Evolutionary conservation across 495 filamentous ascomycete genomes (phyloP).

Genomic region (Penicillium lagena): DNA sequence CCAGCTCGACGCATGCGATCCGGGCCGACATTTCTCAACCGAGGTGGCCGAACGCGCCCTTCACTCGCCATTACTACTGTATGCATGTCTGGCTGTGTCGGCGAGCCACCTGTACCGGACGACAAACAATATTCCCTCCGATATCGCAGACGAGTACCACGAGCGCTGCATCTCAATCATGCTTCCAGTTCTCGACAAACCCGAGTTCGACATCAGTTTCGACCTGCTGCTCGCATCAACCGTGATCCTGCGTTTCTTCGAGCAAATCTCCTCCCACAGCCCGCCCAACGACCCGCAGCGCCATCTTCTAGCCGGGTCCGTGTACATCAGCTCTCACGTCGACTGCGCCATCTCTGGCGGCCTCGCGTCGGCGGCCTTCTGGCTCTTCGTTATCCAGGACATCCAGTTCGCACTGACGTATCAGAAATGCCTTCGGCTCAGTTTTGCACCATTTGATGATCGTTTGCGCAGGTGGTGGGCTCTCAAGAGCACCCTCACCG

Average conservation of each 20-base stretch:
- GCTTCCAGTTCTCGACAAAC: conserved; percentile 29
- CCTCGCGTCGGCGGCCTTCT: conserved; percentile 35
- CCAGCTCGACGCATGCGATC: conserved; percentile 35
- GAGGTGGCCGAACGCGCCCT: conserved; percentile 30
- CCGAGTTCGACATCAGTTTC: conserved; percentile 27
- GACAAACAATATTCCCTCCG: conserved; percentile 22
- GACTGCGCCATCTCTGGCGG: conserved; percentile 33
- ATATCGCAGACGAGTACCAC: conserved; percentile 34
- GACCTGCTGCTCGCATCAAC: conserved; percentile 38
- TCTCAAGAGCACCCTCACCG: conserved; percentile 17
- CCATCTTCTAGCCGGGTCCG: conserved; percentile 36
- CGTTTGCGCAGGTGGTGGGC: conserved; percentile 27
- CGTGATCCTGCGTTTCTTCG: conserved; percentile 37
- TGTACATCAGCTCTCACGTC: conserved; percentile 37
- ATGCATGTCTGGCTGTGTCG: conserved; percentile 35
- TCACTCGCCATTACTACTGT: conserved; percentile 27
- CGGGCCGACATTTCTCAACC: conserved; percentile 27
- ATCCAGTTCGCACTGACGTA: conserved; percentile 35
- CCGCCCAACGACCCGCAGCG: conserved; percentile 33
- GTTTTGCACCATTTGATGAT: conserved; percentile 30
- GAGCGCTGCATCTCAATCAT: conserved; percentile 38
- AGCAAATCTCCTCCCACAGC: conserved; percentile 33
- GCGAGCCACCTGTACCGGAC: conserved; percentile 35
- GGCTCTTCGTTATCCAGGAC: conserved; percentile 39
- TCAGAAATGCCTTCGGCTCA: conserved; percentile 31